Conservation (phyloP, 306 rosid genomes). For the Quercus suber region DNA sequence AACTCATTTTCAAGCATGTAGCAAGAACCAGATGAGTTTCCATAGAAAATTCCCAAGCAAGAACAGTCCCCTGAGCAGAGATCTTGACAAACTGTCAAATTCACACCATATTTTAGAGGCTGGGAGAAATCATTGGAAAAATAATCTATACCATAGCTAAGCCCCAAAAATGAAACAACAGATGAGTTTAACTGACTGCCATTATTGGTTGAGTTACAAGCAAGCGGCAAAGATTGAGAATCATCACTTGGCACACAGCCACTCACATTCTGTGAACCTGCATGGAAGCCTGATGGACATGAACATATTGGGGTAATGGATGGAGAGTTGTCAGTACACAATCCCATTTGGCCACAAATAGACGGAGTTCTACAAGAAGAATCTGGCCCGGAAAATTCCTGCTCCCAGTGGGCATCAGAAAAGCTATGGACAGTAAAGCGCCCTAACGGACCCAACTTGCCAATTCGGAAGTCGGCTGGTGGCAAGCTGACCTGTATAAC, state of each 20-base stretch:
- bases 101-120: constrained; percentile 41
- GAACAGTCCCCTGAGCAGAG: constrained; percentile 70
- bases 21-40: constrained; percentile 66
- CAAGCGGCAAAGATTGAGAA: constrained; percentile 49
- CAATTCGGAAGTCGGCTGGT: constrained; percentile 48
- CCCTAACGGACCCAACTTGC: constrained; percentile 55
- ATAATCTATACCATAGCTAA: constrained; percentile 56
- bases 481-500: constrained; percentile 51
- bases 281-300: constrained; percentile 62
- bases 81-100: constrained; percentile 52
- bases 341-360: constrained; percentile 63
- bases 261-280: constrained; percentile 28
- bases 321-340: constrained; percentile 42
- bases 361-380: constrained; percentile 62
- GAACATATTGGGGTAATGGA: constrained; percentile 58
- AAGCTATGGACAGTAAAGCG: constrained; percentile 54
- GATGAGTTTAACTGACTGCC: constrained; percentile 38
- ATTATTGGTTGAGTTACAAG: constrained; percentile 43
- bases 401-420: constrained; percentile 40
- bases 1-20: constrained; percentile 50
- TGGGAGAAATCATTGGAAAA: constrained; percentile 46
- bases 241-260: constrained; percentile 62
- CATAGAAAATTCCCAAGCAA: constrained; percentile 70
- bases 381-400: constrained; percentile 61
- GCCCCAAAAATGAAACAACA: constrained; percentile 43